Evolutionary conservation across 2,329 filamentous ascomycete species (phyloP).

Genomic region (Colletotrichum sp.): DNA sequence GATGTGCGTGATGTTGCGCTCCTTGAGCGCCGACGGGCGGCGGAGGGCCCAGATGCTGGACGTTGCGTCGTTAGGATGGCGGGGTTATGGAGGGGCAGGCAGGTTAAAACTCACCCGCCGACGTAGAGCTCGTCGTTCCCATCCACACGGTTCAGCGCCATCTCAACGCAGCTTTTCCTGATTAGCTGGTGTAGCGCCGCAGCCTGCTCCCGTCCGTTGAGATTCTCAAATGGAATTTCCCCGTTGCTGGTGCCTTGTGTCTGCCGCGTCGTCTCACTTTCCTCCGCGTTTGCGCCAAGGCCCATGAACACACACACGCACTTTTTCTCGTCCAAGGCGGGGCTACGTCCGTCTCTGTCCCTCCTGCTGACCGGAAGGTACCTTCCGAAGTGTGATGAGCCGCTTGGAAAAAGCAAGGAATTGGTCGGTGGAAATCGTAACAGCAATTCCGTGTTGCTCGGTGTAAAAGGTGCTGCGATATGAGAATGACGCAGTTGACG

Average conservation of each 20-base stretch:
- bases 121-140: constrained; percentile 46
- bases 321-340: neutral
- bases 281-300: neutral
- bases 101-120: constrained; percentile 36
- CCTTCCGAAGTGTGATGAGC: neutral
- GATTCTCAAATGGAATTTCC: neutral
- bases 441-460: neutral
- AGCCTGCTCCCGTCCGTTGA: neutral
- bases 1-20: constrained; percentile 85
- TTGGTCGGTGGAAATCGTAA: neutral
- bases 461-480: neutral
- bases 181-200: constrained; percentile 10
- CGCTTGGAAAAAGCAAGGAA: neutral
- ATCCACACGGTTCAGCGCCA: constrained; percentile 48
- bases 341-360: neutral
- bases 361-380: neutral
- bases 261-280: neutral
- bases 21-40: constrained; percentile 70
- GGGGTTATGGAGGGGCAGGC: neutral
- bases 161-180: constrained; percentile 36
- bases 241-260: neutral
- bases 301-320: neutral
- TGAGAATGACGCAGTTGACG: neutral
- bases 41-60: constrained; percentile 79
- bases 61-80: neutral